Conservation (phyloP, 257 asterid genomes). For the Penstemon davidsonii region DNA sequence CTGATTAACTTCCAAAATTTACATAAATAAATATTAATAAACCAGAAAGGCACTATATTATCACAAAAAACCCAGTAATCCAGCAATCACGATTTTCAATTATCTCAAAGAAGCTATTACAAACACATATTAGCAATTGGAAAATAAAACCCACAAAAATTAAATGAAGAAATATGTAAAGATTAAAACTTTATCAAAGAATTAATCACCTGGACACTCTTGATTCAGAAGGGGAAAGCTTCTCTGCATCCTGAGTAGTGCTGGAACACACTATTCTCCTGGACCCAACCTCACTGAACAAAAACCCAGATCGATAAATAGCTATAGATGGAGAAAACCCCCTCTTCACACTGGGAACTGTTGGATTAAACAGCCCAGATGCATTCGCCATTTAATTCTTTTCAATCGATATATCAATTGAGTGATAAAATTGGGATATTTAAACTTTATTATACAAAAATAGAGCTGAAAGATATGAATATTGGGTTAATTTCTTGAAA, state of each 20-base stretch:
- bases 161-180: slow-evolving; percentile 18
- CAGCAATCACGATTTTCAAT: slow-evolving; percentile 5
- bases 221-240: slow-evolving; percentile 56
- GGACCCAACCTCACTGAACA: slow-evolving; percentile 39
- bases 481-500: slow-evolving; percentile 3
- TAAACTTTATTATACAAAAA: slow-evolving; percentile 28
- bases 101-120: neutral
- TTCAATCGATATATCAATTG: neutral
- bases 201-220: slow-evolving; percentile 54
- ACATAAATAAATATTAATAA: slow-evolving; percentile 16
- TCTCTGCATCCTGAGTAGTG: slow-evolving; percentile 63
- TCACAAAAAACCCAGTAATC: neutral
- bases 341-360: slow-evolving; percentile 41
- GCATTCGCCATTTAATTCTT: slow-evolving; percentile 58
- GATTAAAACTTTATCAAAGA: slow-evolving; percentile 10
- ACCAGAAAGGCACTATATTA: slow-evolving; percentile 23
- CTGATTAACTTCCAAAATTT: slow-evolving; percentile 5
- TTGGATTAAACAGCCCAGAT: slow-evolving; percentile 58
- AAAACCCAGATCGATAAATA: slow-evolving; percentile 55
- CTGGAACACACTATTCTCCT: slow-evolving; percentile 52
- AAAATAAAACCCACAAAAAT: slow-evolving; percentile 7
- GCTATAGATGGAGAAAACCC: slow-evolving; percentile 43
- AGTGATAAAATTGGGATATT: slow-evolving; percentile 29
- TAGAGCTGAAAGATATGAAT: neutral
- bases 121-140: slow-evolving; percentile 6